Evolutionary conservation across 2,329 filamentous ascomycete genomes (phyloP).

Genomic region (Hypoxylon sp.): DNA sequence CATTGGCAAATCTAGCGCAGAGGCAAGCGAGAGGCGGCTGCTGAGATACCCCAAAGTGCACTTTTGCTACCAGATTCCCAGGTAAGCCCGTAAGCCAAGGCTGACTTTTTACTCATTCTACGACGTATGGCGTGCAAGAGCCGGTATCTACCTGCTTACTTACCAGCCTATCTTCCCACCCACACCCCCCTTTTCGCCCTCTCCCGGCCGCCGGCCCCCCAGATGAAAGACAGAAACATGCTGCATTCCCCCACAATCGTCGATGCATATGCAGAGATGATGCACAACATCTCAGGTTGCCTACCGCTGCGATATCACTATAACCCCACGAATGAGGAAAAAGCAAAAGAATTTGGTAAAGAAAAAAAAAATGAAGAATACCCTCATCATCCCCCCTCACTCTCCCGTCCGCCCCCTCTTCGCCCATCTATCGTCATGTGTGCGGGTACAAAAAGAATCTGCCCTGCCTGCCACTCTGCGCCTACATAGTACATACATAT

Average conservation of each 20-base stretch:
- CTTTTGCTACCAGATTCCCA: constrained; percentile 22
- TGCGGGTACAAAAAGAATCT: constrained; percentile 29
- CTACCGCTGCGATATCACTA: constrained; percentile 17
- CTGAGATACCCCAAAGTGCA: constrained; percentile 41
- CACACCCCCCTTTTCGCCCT: constrained; percentile 23
- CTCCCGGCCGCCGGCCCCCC: constrained; percentile 8
- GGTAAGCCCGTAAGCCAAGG: constrained; percentile 36
- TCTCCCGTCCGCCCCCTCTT: constrained; percentile 1
- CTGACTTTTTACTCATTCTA: constrained; percentile 9
- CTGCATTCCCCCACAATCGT: constrained; percentile 47
- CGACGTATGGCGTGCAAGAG: constrained; percentile 15
- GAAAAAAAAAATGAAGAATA: not conserved
- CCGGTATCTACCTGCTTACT: constrained; percentile 10
- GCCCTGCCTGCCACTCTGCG: constrained; percentile 8
- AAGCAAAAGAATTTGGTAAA: constrained; percentile 4
- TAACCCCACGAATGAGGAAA: constrained; percentile 37
- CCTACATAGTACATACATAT: constrained; percentile 14
- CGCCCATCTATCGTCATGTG: constrained; percentile 31
- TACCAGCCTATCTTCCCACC: constrained; percentile 19
- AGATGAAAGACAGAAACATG: constrained; percentile 32
- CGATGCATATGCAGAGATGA: constrained; percentile 44
- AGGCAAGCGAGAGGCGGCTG: constrained; percentile 27
- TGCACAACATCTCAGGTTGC: constrained; percentile 42
- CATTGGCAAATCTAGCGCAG: constrained; percentile 35
- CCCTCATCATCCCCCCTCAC: constrained; percentile 5